A percentile compares a stretch with the other conserved stretches of the same genome.
Evolutionary conservation across 768 basidiomycete genomes (phyloP).

Genomic region (Hydnomerulius pinastri): DNA sequence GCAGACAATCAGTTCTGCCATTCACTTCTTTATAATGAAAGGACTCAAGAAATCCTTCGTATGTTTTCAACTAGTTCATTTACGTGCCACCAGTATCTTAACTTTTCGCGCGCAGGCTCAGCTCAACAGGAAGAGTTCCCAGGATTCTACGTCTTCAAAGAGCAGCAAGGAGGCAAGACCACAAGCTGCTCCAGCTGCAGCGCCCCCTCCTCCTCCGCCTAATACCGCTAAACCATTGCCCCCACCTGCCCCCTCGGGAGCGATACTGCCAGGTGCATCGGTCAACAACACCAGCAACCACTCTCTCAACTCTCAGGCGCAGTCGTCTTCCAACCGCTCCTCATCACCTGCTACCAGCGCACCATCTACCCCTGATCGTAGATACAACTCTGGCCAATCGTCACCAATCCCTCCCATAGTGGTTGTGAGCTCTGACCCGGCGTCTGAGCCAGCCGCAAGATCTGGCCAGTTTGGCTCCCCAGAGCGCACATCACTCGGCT

Average conservation of each 20-base stretch:
- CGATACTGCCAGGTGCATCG: slow-evolving; percentile 36
- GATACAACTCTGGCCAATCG: slow-evolving; percentile 44
- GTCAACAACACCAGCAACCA: slow-evolving; percentile 41
- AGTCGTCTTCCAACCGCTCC: slow-evolving; percentile 43
- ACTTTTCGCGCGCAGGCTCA: slow-evolving; percentile 49
- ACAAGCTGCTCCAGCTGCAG: slow-evolving; percentile 38
- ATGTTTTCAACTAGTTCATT: slow-evolving; percentile 27
- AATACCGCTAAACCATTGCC: slow-evolving; percentile 69
- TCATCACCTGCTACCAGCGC: slow-evolving; percentile 41
- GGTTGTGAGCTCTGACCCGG: slow-evolving; percentile 76
- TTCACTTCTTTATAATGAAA: slow-evolving; percentile 56
- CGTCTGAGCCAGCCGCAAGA: slow-evolving; percentile 48
- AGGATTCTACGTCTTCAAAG: slow-evolving; percentile 68
- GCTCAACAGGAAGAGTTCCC: slow-evolving; percentile 65
- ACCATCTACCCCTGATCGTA: slow-evolving; percentile 56
- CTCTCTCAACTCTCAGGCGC: slow-evolving; percentile 42
- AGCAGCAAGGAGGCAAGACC: slow-evolving; percentile 64
- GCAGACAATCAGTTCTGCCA: slow-evolving; percentile 19
- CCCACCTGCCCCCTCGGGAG: slow-evolving; percentile 43
- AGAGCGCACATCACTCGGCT: slow-evolving; percentile 48
- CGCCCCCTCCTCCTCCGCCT: slow-evolving; percentile 61
- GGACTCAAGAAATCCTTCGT: slow-evolving; percentile 84
- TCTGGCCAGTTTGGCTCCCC: slow-evolving; percentile 43
- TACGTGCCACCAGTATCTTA: slow-evolving; percentile 21
- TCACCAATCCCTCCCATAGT: slow-evolving; percentile 79